Base-by-base conservation (phyloP, 306 rosid species). In the Cucumis sativus region DNA sequence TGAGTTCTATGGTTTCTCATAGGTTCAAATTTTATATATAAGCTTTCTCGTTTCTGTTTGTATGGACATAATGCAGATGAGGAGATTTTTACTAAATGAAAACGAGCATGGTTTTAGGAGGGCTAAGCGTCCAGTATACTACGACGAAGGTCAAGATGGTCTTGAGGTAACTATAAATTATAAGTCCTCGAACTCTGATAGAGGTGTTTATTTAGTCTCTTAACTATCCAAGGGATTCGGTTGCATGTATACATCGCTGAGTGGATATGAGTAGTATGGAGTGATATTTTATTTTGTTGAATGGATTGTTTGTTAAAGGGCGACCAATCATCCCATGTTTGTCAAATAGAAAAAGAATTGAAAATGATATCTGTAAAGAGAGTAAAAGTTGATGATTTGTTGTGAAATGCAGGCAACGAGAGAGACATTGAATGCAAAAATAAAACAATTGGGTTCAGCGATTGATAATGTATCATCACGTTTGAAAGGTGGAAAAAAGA, bases 381-480 rank as follows among this genome's bases (percentile, higher is more conserved):
- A 45, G 51, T 45, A 45, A 45, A 10, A 45, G 51, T 45, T 11
- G 0, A 45, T 3, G 37, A 33, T 33, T 45, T 10, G 79, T 82
- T 74, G 41, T 80, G 79, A 62, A 70, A 86, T 83, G 66, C 93
- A 92, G 99, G 85, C 86, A 79, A 89, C 97, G 45, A 86, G 93
- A 75, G 86, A 85, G 89, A 89, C 91, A 72, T 84, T 95, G 84
- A 92, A 89, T 79, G 93, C 84, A 71, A 95, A 95, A 83, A 92
- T 95, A 79, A 30, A 93, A 77, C 99, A 92, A 83, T 91, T 95
- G 78, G 90, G 90, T 78, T 90, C 97, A 11, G 97, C 99, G 82
- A 95, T 95, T 73, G 99, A 95, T 84, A 92, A 95, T 41, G 94
- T 95, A 68, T 92, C 96, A 80, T 92, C 97, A 13, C 97, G 96